These are phyloP conservation scores for Pascua guehoae DNA, from an alignment of 1,284 basidiomycete genomes.

Conservation along the genomic window DNA sequence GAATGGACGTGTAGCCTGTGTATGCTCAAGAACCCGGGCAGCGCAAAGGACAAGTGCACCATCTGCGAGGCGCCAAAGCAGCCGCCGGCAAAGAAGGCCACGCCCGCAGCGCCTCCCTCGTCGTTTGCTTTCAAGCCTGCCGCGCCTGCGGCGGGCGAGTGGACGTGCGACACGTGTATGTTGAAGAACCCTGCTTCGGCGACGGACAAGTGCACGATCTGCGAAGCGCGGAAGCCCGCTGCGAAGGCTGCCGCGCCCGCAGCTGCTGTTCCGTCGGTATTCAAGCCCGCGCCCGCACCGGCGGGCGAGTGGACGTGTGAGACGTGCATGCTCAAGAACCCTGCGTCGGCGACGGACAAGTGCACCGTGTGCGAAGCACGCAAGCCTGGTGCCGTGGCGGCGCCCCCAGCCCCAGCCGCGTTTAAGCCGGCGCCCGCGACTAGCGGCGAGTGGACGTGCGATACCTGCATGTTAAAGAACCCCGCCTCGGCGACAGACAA, in stretches of 20 bases:
- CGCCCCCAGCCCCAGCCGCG: too few species aligned
- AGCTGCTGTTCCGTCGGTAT: neutral
- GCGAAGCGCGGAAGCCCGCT: constrained; percentile 51
- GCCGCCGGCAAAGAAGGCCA: neutral
- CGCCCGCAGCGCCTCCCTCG: neutral
- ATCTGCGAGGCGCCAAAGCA: constrained; percentile 53
- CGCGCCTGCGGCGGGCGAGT: constrained; percentile 23
- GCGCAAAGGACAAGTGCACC: constrained; percentile 53
- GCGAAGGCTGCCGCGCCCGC: constrained; percentile 5
- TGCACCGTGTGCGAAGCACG: constrained; percentile 58
- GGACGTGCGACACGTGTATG: constrained; percentile 55
- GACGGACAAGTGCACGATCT: constrained; percentile 55
- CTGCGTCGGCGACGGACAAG: constrained; percentile 51
- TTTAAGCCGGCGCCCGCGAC: neutral
- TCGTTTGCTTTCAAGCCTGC: constrained; percentile 1
- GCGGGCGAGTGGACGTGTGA: constrained; percentile 40
- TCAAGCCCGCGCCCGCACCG: neutral
- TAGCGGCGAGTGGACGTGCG: constrained; percentile 54
- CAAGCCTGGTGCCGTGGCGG: constrained; percentile 21
- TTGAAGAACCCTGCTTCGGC: constrained; percentile 53
- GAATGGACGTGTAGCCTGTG: constrained; percentile 56
- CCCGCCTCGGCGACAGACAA: constrained; percentile 51
- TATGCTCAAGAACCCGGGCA: constrained; percentile 52
- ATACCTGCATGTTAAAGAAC: constrained; percentile 54
- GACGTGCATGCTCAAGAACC: constrained; percentile 54